These are phyloP conservation scores for Cydonia oblonga DNA, from an alignment of 331 rosid species.

Conservation along the genomic window DNA sequence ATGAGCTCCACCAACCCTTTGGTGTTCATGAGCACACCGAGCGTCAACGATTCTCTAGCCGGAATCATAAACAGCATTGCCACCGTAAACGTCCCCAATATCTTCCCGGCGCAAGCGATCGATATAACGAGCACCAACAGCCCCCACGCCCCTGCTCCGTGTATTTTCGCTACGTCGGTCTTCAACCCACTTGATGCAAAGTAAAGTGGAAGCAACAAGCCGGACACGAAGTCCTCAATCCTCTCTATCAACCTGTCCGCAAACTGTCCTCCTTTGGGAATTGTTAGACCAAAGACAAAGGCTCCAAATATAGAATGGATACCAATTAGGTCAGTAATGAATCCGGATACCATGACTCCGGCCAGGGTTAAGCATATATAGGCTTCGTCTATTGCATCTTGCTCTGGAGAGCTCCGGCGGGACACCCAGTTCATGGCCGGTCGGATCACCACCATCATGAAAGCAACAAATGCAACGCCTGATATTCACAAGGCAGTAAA, in stretches of 20 bases:
- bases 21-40: slow-evolving; percentile 81
- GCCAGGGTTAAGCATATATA: slow-evolving; percentile 49
- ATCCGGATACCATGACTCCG: slow-evolving; percentile 50
- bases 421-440: slow-evolving; percentile 60
- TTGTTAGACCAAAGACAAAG: slow-evolving; percentile 57
- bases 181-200: slow-evolving; percentile 81
- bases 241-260: slow-evolving; percentile 45
- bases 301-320: slow-evolving; percentile 82
- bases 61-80: slow-evolving; percentile 58
- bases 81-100: slow-evolving; percentile 50
- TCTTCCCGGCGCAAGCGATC: slow-evolving; percentile 71
- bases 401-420: slow-evolving; percentile 22
- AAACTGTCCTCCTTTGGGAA: slow-evolving; percentile 51
- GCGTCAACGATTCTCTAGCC: slow-evolving; percentile 48
- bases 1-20: slow-evolving; percentile 80
- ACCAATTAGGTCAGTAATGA: slow-evolving; percentile 64
- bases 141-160: slow-evolving; percentile 57
- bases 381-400: slow-evolving; percentile 33
- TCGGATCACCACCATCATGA: slow-evolving; percentile 45
- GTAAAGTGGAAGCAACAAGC: slow-evolving; percentile 65
- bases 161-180: slow-evolving; percentile 55
- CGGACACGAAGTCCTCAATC: slow-evolving; percentile 72
- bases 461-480: slow-evolving; percentile 26
- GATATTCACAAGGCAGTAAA: background rate
- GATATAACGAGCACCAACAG: slow-evolving; percentile 40